phyloP scores from a whole-genome alignment of 768 basidiomycete species.

The Paxillus involutus region DNA sequence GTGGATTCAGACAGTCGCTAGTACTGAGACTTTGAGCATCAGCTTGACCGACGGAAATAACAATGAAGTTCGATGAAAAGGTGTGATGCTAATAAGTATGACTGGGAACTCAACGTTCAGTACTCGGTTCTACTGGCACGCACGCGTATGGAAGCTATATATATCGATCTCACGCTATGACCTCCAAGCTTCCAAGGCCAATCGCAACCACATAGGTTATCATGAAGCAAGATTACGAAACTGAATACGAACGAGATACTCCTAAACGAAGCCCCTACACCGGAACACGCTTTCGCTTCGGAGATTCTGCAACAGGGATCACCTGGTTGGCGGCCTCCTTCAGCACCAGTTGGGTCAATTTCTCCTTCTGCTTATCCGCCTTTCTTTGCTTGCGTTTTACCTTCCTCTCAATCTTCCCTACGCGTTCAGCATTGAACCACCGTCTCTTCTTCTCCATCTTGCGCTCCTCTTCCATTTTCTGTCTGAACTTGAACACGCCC shows the following conservation, averaged over 20 bases:
- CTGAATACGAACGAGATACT: not conserved
- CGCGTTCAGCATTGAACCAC: constrained; percentile 38
- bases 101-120: too few species aligned
- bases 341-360: constrained; percentile 51
- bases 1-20: too few species aligned
- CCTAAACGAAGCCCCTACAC: not conserved
- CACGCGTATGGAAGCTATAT: not conserved
- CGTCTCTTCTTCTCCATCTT: constrained; percentile 62
- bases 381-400: constrained; percentile 43
- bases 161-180: not conserved
- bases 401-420: constrained; percentile 38
- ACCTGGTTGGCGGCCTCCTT: constrained; percentile 59
- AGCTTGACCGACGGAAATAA: not conserved
- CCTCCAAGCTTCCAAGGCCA: not conserved
- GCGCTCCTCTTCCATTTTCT: constrained; percentile 54
- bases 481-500: constrained; percentile 72
- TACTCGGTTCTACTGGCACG: not conserved
- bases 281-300: constrained; percentile 5
- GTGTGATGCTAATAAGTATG: not conserved
- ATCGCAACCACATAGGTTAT: not conserved
- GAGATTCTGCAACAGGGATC: constrained; percentile 36
- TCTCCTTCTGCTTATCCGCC: constrained; percentile 49
- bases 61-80: not conserved
- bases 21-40: not conserved
- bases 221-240: not conserved